These are phyloP conservation scores for Plasmodium vinckei DNA, from an alignment of 169 alveolate species.

Conservation along the genomic window DNA sequence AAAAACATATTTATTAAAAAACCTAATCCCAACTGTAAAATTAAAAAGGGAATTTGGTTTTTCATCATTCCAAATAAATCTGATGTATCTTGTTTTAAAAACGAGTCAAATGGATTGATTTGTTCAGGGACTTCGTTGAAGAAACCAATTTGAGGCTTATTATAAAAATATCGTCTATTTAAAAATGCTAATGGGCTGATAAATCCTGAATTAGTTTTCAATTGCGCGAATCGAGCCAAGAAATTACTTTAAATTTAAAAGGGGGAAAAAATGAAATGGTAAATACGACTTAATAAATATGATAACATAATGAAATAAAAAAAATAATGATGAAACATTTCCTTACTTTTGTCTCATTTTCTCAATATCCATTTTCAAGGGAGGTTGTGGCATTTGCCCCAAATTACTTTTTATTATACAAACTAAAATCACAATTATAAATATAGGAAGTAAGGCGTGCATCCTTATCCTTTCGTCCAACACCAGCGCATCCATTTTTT, in stretches of 20 bases:
- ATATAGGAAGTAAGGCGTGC: slow-evolving; percentile 78
- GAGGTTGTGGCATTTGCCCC: slow-evolving; percentile 39
- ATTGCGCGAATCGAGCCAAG: slow-evolving; percentile 20
- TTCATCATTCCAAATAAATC: slow-evolving; percentile 84
- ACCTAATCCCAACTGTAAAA: slow-evolving; percentile 87
- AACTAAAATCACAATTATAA: slow-evolving; percentile 76
- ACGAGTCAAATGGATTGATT: slow-evolving; percentile 50
- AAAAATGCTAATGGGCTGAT: slow-evolving; percentile 40
- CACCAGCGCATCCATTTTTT: slow-evolving; percentile 77
- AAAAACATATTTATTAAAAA: slow-evolving; percentile 82
- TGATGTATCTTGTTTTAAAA: slow-evolving; percentile 77
- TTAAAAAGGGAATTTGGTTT: slow-evolving; percentile 84
- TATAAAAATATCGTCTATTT: slow-evolving; percentile 43
- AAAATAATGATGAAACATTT: not conserved
- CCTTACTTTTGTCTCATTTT: slow-evolving; percentile 59
- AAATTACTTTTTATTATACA: slow-evolving; percentile 77
- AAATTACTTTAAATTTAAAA: slow-evolving; percentile 31
- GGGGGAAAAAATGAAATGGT: not conserved
- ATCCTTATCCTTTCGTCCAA: slow-evolving; percentile 76
- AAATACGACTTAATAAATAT: too few species aligned
- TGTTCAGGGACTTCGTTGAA: slow-evolving; percentile 51
- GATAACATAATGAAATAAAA: too few species aligned
- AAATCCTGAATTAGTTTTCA: slow-evolving; percentile 32
- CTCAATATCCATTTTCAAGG: slow-evolving; percentile 60
- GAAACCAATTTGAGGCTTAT: slow-evolving; percentile 62